Base-by-base conservation (phyloP, 208 protist genomes). In the Trypanosoma theileri region DNA sequence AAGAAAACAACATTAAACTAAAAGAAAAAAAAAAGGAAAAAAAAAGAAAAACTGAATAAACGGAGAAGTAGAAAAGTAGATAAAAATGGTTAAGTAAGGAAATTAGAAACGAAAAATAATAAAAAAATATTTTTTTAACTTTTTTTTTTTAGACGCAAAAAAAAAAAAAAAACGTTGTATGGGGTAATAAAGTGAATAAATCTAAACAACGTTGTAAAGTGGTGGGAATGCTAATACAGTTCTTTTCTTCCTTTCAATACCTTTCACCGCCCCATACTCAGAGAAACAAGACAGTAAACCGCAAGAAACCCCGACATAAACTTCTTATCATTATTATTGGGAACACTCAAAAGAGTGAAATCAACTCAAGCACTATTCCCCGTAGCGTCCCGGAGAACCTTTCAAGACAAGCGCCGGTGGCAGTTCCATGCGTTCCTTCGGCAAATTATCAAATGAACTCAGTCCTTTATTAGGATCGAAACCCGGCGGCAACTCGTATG, bases 401-500 rank as follows among this genome's bases (percentile, higher is more conserved):
- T 77, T 79, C 22, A 91, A 69, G n/a, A 91, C 58, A 42, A 93
- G 58, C 0, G 88, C 66, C 16, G 46, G 68, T 4, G 84, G 73
- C 10, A 46, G 50, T 35, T 78, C 70, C 19, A 60, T 46, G 8
- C 17, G 55, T 16, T 54, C 46, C n/a, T 64, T 75, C 6, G 52
- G 59, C 6, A 42, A 40, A 44, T 73, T 56, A 10, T 48, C 53
- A 10, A 55, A 54, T 14, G 26, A 59, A 54, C 83, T 84, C 60
- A 72, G 61, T 41, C 80, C 82, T 9, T 75, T 86, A 24, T 82
- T 84, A 0, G 88, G 85, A 53, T 94, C 73, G 35, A 91, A 94
- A 13, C 85, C 85, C 19, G 79, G 76, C 28, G 88, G 88, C 54
- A 94, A 61, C 16, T 73, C 85, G 72, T 92, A 91, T 21, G 84